These are phyloP conservation scores for Entomortierella lignicola DNA, from an alignment of 192 early-diverging fungal genomes.

Conservation along the genomic window DNA sequence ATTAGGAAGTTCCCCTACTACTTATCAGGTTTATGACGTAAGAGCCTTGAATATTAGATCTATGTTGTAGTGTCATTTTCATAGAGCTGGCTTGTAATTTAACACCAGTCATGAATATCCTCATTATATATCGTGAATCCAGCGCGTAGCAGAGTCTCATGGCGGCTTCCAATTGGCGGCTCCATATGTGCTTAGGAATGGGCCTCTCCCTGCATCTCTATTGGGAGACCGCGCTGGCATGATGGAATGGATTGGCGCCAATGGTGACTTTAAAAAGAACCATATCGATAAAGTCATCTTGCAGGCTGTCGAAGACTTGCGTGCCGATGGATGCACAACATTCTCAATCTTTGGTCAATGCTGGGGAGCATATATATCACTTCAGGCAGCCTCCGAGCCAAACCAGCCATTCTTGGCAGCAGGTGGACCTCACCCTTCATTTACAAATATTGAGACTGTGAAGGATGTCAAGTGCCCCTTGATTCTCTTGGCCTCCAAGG, in stretches of 20 bases:
- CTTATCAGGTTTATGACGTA: constrained; percentile 73
- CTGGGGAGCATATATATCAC: constrained; percentile 73
- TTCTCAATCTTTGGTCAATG: constrained; percentile 74
- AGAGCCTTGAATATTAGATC: constrained; percentile 8
- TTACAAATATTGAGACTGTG: constrained; percentile 58
- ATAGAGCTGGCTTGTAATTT: too few relatives aligned
- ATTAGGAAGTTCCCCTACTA: constrained; percentile 70
- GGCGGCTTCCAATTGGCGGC: constrained; percentile 70
- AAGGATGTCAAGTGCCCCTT: constrained; percentile 68
- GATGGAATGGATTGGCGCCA: constrained; percentile 39
- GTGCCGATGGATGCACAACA: constrained; percentile 48
- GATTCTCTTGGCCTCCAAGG: constrained; percentile 68
- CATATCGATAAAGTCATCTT: constrained; percentile 11
- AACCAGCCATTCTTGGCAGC: constrained; percentile 55
- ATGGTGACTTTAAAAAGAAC: constrained; percentile 17
- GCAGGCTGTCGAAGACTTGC: constrained; percentile 48
- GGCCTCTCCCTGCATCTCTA: constrained; percentile 39
- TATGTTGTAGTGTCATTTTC: too few relatives aligned
- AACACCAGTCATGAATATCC: too few relatives aligned
- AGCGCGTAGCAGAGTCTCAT: constrained; percentile 61
- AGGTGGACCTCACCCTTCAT: constrained; percentile 73
- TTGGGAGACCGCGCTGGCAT: constrained; percentile 29
- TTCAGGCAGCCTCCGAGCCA: constrained; percentile 56
- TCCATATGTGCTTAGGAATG: constrained; percentile 70
- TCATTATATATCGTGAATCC: background rate